Conservation (phyloP, 345 rosid species). For the Noccaea bulbosa region DNA sequence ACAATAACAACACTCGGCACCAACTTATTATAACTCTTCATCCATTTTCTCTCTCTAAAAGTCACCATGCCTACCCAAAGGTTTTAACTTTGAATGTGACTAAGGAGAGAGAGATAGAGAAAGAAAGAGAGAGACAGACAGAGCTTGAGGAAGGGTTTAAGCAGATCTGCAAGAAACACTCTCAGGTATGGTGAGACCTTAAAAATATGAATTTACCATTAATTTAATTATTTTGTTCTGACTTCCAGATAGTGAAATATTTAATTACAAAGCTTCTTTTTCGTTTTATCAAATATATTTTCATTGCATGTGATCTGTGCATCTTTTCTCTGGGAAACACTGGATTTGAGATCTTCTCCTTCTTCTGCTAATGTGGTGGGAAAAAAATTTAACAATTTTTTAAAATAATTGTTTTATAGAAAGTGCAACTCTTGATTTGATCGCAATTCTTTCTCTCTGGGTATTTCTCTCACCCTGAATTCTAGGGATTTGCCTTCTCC, state of each 20-base stretch:
- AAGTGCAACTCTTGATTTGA: constrained; percentile 33
- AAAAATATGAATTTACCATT: neutral
- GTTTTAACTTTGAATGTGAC: constrained; percentile 38
- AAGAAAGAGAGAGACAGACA: neutral
- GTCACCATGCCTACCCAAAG: constrained; percentile 28
- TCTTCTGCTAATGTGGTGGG: neutral
- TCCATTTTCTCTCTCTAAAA: constrained; percentile 41
- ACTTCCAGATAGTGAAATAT: constrained; percentile 19
- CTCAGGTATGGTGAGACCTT: constrained; percentile 36
- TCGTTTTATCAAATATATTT: constrained; percentile 24
- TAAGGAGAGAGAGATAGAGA: neutral
- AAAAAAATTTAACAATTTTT: neutral
- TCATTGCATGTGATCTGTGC: constrained; percentile 36
- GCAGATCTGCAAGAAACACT: constrained; percentile 45
- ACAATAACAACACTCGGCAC: constrained; percentile 38
- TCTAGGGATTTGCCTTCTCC: constrained; percentile 34
- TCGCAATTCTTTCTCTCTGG: constrained; percentile 28
- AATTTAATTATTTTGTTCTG: constrained; percentile 6
- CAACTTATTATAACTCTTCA: constrained; percentile 39
- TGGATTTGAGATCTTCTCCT: constrained; percentile 33
- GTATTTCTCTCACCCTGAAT: constrained; percentile 29
- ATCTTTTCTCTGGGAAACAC: constrained; percentile 30
- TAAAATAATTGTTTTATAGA: neutral
- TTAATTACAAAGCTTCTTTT: constrained; percentile 4
- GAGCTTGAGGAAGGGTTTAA: constrained; percentile 39